These are phyloP conservation scores for Thielaviopsis populi DNA, from an alignment of 2,329 filamentous ascomycete genomes.

Conservation along the genomic window DNA sequence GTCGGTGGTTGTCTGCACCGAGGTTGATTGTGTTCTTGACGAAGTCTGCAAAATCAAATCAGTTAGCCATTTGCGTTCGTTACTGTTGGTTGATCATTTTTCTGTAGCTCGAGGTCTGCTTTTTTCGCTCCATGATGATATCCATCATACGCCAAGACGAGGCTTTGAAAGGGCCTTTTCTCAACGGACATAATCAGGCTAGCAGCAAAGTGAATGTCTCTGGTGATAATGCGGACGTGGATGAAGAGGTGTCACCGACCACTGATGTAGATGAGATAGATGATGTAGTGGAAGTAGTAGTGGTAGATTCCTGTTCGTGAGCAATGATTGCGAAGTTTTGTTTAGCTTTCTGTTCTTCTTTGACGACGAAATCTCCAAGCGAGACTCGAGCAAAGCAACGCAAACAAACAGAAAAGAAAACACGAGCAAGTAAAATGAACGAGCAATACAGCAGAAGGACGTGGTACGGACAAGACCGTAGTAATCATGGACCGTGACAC, in stretches of 20 bases:
- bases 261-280: not conserved
- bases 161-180: not conserved
- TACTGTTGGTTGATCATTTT: not conserved
- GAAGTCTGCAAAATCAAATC: slow-evolving; percentile 12
- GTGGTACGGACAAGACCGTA: not conserved
- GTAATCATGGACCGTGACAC: not conserved
- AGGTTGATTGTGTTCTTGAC: slow-evolving; percentile 25
- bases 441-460: not conserved
- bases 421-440: not conserved
- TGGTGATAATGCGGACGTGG: not conserved
- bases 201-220: slow-evolving; percentile 19
- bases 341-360: slow-evolving; percentile 15
- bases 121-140: not conserved
- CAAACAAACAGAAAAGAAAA: slow-evolving; percentile 4
- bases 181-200: not conserved
- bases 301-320: not conserved
- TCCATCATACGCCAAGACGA: not conserved
- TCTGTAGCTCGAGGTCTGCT: not conserved
- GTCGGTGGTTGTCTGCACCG: slow-evolving; percentile 40
- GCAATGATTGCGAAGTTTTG: not conserved
- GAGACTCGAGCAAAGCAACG: slow-evolving; percentile 8
- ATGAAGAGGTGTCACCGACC: slow-evolving; percentile 8
- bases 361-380: not conserved
- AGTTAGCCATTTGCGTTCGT: slow-evolving; percentile 12
- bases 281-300: not conserved